Evolutionary conservation across 768 basidiomycete species (phyloP).

Genomic region (Tricholoma sp.): DNA sequence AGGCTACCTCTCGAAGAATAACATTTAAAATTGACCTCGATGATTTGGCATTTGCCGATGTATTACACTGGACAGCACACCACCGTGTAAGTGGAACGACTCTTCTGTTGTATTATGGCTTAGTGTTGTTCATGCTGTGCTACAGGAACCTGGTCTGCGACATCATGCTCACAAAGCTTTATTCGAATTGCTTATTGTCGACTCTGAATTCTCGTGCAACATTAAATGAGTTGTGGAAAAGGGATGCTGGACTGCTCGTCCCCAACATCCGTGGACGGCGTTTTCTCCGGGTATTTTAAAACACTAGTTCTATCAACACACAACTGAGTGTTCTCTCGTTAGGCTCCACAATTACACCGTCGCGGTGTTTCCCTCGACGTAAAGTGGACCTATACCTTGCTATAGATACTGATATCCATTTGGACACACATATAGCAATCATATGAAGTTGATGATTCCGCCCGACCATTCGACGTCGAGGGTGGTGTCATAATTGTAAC

Average conservation of each 20-base stretch:
- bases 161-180: conserved; percentile 42
- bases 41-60: not conserved
- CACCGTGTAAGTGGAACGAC: conserved; percentile 30
- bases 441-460: no score
- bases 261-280: conserved; percentile 8
- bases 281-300: not conserved
- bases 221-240: conserved; percentile 22
- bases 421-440: no score
- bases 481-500: no score
- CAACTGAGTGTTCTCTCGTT: no score
- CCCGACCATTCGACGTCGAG: no score
- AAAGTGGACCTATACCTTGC: no score
- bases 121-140: not conserved
- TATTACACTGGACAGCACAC: conserved; percentile 25
- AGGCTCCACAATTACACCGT: no score
- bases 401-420: no score
- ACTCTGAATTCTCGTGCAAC: conserved; percentile 40
- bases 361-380: no score
- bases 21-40: not conserved
- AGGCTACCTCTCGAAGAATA: not conserved
- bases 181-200: conserved; percentile 43
- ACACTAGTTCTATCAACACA: no score
- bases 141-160: conserved; percentile 45
- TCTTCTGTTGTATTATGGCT: not conserved
- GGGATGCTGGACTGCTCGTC: conserved; percentile 8